phyloP scores from a whole-genome alignment of 345 rosid genomes.

The Heritiera fomes region DNA sequence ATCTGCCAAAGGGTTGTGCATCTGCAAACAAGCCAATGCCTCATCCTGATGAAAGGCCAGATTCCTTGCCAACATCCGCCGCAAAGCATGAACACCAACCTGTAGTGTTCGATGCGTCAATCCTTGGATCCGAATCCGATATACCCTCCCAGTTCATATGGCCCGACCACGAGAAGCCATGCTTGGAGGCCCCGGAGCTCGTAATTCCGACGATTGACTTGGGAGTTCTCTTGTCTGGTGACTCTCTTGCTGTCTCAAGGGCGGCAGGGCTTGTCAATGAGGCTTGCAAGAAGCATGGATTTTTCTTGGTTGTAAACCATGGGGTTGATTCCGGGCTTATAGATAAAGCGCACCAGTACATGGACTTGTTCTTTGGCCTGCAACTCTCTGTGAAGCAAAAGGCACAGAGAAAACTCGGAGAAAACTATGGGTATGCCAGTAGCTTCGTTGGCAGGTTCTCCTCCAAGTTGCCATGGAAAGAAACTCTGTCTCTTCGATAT shows the following conservation, averaged over 20 bases:
- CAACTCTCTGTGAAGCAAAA: constrained; percentile 53
- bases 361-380: constrained; percentile 61
- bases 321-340: constrained; percentile 58
- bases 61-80: neutral
- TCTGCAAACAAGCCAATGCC: constrained; percentile 9
- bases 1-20: neutral
- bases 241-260: constrained; percentile 36
- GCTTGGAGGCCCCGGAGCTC: constrained; percentile 45
- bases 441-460: constrained; percentile 86
- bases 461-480: constrained; percentile 91
- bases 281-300: constrained; percentile 75
- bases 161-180: constrained; percentile 82
- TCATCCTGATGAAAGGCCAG: neutral
- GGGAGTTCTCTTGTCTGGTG: constrained; percentile 55
- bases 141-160: constrained; percentile 79
- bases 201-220: constrained; percentile 66
- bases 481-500: constrained; percentile 71
- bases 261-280: constrained; percentile 55
- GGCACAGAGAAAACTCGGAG: constrained; percentile 65
- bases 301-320: constrained; percentile 74
- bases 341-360: constrained; percentile 40
- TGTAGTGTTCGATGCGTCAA: constrained; percentile 56
- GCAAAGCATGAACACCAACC: neutral
- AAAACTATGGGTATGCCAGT: constrained; percentile 73
- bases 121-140: constrained; percentile 41